Percentiles rank a stretch among this genome's conserved stretches.
Evolutionary conservation across 768 basidiomycete species (phyloP).

Genomic region (Trametes elegans): DNA sequence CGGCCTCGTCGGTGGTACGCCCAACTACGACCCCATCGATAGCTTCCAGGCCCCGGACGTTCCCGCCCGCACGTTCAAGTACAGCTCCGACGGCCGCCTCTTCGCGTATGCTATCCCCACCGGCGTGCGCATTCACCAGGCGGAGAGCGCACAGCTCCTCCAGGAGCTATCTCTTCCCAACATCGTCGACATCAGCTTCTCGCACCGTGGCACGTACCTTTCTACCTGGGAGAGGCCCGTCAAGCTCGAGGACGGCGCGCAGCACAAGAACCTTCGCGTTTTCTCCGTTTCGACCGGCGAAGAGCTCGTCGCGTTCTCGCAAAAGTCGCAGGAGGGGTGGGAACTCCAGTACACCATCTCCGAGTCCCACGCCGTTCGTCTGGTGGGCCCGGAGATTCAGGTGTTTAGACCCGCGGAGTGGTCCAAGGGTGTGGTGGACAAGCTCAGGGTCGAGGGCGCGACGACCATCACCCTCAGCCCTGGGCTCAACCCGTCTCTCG

Average conservation of each 20-base stretch:
- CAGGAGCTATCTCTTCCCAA: conserved; percentile 73
- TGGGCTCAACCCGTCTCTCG: conserved; percentile 84
- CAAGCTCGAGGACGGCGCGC: conserved; percentile 86
- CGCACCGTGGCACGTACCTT: conserved; percentile 88
- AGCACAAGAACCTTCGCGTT: conserved; percentile 92
- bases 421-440: conserved; percentile 76
- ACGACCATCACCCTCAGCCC: conserved; percentile 75
- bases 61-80: conserved; percentile 72
- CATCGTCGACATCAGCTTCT: conserved; percentile 85
- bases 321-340: conserved; percentile 93
- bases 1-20: conserved; percentile 80
- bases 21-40: conserved; percentile 65
- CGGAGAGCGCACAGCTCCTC: conserved; percentile 69
- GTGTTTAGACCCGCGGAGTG: conserved; percentile 80
- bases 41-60: conserved; percentile 67
- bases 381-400: conserved; percentile 80
- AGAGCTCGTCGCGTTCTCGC: conserved; percentile 83
- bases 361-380: conserved; percentile 80
- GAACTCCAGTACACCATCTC: conserved; percentile 88
- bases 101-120: conserved; percentile 81
- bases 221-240: conserved; percentile 95
- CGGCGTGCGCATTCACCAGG: conserved; percentile 77
- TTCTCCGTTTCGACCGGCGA: conserved; percentile 85
- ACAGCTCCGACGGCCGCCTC: conserved; percentile 84
- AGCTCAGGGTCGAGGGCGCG: conserved; percentile 82